phyloP scores from a whole-genome alignment of 352 stramenopile species.

The Globisporangium nagaii region DNA sequence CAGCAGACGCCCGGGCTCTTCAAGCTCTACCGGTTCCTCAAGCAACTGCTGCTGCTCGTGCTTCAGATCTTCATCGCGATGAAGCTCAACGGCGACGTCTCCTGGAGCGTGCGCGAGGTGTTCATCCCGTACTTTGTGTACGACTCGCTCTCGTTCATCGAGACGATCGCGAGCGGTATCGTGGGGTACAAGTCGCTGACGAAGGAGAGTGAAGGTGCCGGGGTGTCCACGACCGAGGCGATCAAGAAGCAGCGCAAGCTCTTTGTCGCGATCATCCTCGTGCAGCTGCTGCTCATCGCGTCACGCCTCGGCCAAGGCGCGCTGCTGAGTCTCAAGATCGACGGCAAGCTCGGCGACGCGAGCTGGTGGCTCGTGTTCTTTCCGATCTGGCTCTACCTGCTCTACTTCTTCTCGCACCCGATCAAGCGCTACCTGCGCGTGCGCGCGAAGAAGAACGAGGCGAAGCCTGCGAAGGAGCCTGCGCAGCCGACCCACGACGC shows the following conservation, averaged over 20 bases:
- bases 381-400: constrained; percentile 71
- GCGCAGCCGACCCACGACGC: constrained; percentile 49
- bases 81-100: constrained; percentile 70
- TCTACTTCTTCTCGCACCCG: constrained; percentile 50
- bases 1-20: constrained; percentile 37
- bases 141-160: constrained; percentile 63
- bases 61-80: constrained; percentile 81
- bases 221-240: constrained; percentile 56
- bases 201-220: constrained; percentile 68
- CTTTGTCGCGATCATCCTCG: constrained; percentile 33
- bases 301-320: constrained; percentile 57
- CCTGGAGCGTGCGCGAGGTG: constrained; percentile 54
- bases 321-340: constrained; percentile 66
- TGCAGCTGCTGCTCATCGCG: constrained; percentile 37
- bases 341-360: constrained; percentile 35
- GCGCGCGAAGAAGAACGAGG: constrained; percentile 26
- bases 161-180: constrained; percentile 45
- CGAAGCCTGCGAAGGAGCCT: constrained; percentile 21
- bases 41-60: constrained; percentile 65
- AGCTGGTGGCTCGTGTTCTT: constrained; percentile 83
- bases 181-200: constrained; percentile 68
- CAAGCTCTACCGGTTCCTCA: constrained; percentile 82
- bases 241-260: constrained; percentile 56
- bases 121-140: constrained; percentile 80
- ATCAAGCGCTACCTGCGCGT: constrained; percentile 47